Percentiles rank a stretch among this genome's conserved stretches.
Conservation (phyloP, 78 protist species). For the Mastigamoeba balamuthi region DNA sequence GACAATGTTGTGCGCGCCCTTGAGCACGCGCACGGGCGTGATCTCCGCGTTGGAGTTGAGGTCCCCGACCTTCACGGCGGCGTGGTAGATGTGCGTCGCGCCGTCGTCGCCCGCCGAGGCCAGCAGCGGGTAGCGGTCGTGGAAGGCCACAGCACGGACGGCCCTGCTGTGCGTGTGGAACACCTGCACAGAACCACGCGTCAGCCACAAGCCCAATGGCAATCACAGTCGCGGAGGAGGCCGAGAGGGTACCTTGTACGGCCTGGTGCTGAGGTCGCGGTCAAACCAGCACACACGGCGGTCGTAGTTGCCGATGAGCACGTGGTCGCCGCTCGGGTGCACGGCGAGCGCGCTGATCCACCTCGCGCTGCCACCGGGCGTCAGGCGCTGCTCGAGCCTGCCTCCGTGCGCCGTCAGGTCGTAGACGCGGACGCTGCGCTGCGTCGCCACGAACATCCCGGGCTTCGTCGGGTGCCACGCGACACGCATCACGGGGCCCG, state of each 20-base stretch:
- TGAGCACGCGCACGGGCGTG: constrained; percentile 74
- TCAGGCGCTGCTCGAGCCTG: neutral
- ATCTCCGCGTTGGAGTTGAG: constrained; percentile 55
- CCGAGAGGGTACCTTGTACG: constrained; percentile 75
- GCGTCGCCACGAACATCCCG: constrained; percentile 55
- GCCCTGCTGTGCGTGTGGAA: constrained; percentile 62
- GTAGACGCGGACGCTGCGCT: constrained; percentile 38
- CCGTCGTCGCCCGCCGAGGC: constrained; percentile 71
- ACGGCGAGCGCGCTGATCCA: constrained; percentile 49
- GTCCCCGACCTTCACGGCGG: constrained; percentile 49
- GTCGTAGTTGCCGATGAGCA: constrained; percentile 65
- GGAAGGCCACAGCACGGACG: constrained; percentile 53
- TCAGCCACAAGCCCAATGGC: no score
- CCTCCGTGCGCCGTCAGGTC: constrained; percentile 30
- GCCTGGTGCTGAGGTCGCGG: constrained; percentile 52
- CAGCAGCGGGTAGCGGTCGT: constrained; percentile 61
- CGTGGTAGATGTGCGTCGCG: constrained; percentile 51
- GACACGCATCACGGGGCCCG: neutral
- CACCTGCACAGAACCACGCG: no score
- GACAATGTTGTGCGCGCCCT: constrained; percentile 16
- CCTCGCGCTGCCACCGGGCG: constrained; percentile 10
- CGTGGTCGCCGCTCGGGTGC: constrained; percentile 75
- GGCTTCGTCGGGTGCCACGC: constrained; percentile 83
- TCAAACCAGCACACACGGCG: constrained; percentile 78
- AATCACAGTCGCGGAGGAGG: no score